Evolutionary conservation across 805 yeast species (phyloP), one percentile per base, ranked within the genome.

Genomic region (Yamadazyma paraphyllophila): DNA sequence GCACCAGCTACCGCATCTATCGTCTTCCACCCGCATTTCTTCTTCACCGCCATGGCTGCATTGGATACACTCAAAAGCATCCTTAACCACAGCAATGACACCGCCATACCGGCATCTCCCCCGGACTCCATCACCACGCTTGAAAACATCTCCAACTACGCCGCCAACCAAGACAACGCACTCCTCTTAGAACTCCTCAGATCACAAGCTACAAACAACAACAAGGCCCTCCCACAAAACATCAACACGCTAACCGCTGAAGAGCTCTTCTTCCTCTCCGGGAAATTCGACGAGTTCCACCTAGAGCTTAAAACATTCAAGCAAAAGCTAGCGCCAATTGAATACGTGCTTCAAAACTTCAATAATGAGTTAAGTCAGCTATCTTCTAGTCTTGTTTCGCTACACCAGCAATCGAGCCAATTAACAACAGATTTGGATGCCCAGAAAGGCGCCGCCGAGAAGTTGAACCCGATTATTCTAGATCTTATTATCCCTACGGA

Each of bases 401-500:
- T 71, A 7, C 71, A 69, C 43, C 56, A 63, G 31, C 65, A 69
- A 43, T 66, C 73, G n/a, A 50, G 52, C 12, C 59, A 58, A 24
- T 50, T 71, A 20, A 55, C 71, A 2, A 44, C 53, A 12, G 63
- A 63, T 34, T 54, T 68, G 12, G 53, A 57, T 12, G 33, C 49
- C 29, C 72, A 68, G 45, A 57, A 61, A 1, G 41, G 52, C 2
- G 40, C 63, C 11, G 62, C 63, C 4, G 73, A 68, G 17, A 71
- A 71, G 42, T 74, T 90, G 46, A 80, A 85, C 14, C 96, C 96
- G 0, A 67, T 88, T n/a, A 82, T 90, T 0, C 76, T 85, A 32
- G 91, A 87, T 52, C 68, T 87, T 30, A 69, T 86, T 48, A 78
- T 91, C 7, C 87, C 97, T 0, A 94, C 96, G 0, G 77, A 77